A percentile compares a stretch with the other conserved stretches of the same genome.
These are phyloP conservation scores for Thalassiosira profunda DNA, from an alignment of 108 stramenopile species.

Conservation along the genomic window DNA sequence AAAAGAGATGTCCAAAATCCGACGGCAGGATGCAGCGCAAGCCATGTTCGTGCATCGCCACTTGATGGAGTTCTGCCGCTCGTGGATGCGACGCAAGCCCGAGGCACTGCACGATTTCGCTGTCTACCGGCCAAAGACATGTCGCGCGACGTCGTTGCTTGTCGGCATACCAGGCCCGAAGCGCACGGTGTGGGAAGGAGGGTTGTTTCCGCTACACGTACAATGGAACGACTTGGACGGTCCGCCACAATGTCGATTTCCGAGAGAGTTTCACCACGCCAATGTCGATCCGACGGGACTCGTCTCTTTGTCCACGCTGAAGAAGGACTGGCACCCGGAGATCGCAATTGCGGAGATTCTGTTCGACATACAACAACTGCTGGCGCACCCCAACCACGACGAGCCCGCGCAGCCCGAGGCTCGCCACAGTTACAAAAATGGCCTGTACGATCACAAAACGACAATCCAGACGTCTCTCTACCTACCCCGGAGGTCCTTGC, in stretches of 20 bases:
- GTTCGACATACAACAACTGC: conserved; percentile 26
- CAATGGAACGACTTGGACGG: conserved; percentile 7
- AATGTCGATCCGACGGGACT: conserved; percentile 14
- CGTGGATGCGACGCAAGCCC: conserved; percentile 12
- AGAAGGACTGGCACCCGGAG: conserved; percentile 20
- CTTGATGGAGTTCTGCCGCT: conserved; percentile 15
- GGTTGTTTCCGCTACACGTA: conserved; percentile 11
- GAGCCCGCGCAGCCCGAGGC: too few species aligned
- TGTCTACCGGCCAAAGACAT: conserved; percentile 8
- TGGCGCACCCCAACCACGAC: conserved; percentile 28
- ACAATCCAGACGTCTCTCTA: conserved; percentile 13
- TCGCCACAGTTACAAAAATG: conserved; percentile 3
- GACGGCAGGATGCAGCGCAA: neutral
- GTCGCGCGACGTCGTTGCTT: conserved; percentile 8
- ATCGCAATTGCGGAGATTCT: conserved; percentile 20
- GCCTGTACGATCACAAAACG: conserved; percentile 2
- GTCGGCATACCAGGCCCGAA: conserved; percentile 30
- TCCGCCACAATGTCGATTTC: conserved; percentile 26
- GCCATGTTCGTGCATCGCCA: conserved; percentile 16
- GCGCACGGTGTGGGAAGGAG: conserved; percentile 25
- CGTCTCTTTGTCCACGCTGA: conserved; percentile 7
- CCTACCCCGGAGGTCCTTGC: neutral
- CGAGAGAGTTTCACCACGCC: conserved; percentile 19
- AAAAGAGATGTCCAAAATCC: conserved; percentile 10
- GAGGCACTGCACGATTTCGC: conserved; percentile 29